A percentile compares a stretch with the other conserved stretches of the same genome.
phyloP scores from a whole-genome alignment of 1,284 basidiomycete genomes.

The Ganoderma resinaceum region DNA sequence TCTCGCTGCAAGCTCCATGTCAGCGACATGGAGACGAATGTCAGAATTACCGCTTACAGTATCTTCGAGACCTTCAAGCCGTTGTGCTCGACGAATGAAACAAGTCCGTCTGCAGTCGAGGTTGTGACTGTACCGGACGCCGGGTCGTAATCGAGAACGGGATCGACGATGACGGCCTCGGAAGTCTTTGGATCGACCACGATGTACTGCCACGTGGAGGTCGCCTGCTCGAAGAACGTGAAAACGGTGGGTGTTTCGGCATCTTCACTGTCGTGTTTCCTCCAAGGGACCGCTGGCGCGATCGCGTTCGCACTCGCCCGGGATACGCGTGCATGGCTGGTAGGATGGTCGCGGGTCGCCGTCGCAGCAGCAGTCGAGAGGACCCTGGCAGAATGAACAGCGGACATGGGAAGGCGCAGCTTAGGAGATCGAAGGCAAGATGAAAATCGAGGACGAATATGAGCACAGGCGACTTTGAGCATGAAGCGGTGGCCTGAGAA shows the following conservation, averaged over 20 bases:
- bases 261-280: slow-evolving; percentile 33
- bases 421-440: background rate
- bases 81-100: slow-evolving; percentile 42
- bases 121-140: slow-evolving; percentile 44
- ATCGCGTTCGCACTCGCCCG: slow-evolving; percentile 22
- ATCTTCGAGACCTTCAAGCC: slow-evolving; percentile 43
- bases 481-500: background rate
- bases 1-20: slow-evolving; percentile 40
- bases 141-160: slow-evolving; percentile 48
- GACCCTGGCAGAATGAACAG: background rate
- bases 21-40: slow-evolving; percentile 3
- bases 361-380: slow-evolving; percentile 1
- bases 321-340: slow-evolving; percentile 7
- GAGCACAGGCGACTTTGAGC: background rate
- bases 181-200: slow-evolving; percentile 42
- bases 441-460: background rate
- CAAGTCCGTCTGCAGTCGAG: slow-evolving; percentile 43
- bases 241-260: slow-evolving; percentile 37
- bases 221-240: slow-evolving; percentile 43
- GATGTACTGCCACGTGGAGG: slow-evolving; percentile 48
- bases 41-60: slow-evolving; percentile 36
- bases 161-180: slow-evolving; percentile 45
- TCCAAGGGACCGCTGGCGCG: slow-evolving; percentile 36
- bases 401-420: background rate
- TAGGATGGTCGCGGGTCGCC: too few relatives aligned